These are phyloP conservation scores for Aspergillus spinulosporus DNA, from an alignment of 2,329 filamentous ascomycete genomes.

Conservation along the genomic window DNA sequence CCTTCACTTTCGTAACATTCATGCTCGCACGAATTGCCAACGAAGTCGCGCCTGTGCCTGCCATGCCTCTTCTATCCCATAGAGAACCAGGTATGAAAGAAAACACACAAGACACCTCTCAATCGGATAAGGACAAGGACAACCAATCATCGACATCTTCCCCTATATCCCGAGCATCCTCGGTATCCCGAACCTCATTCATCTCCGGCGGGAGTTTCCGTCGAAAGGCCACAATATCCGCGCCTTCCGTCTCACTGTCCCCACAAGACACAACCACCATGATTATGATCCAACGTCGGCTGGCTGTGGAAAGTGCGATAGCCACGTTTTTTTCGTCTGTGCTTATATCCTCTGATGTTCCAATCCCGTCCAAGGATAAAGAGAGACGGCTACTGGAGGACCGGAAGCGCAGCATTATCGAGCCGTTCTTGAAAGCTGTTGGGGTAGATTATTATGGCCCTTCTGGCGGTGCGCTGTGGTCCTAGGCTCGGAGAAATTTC, in stretches of 20 bases:
- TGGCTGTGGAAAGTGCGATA: conserved; percentile 61
- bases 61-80: conserved; percentile 17
- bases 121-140: conserved; percentile 3
- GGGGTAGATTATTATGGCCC: conserved; percentile 37
- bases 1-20: conserved; percentile 81
- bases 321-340: conserved; percentile 65
- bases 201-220: conserved; percentile 33
- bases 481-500: background rate
- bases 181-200: conserved; percentile 28
- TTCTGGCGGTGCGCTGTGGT: conserved; percentile 30
- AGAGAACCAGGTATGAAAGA: conserved; percentile 4
- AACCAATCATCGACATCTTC: conserved; percentile 18
- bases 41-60: conserved; percentile 52
- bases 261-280: conserved; percentile 24
- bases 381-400: conserved; percentile 63
- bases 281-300: conserved; percentile 48
- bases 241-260: conserved; percentile 31
- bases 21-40: conserved; percentile 65
- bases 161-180: conserved; percentile 24
- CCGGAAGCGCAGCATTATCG: conserved; percentile 65
- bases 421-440: conserved; percentile 63
- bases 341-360: conserved; percentile 56
- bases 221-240: conserved; percentile 28
- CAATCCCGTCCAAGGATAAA: conserved; percentile 51
- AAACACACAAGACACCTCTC: conserved; percentile 8